Base-by-base conservation (phyloP, 2,329 filamentous ascomycete species). In the Chrysosporium keratinophilum region DNA sequence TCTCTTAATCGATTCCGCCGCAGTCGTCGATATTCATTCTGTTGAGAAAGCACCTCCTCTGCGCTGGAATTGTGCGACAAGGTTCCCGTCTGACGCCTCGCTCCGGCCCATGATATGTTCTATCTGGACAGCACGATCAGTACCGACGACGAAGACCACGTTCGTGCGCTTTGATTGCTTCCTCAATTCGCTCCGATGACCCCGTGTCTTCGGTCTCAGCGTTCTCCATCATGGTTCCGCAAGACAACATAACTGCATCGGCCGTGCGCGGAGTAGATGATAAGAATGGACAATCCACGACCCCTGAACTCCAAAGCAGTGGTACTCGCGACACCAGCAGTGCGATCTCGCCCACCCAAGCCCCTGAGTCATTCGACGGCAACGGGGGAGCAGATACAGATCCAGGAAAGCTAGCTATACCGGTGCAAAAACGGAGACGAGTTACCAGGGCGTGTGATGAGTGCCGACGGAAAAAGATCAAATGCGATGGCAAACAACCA, bases 391-490 rank as follows among this genome's bases (percentile, higher is more conserved):
- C 61, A 35, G 67, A 66, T 17, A 47, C 59, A 20, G 65, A 66
- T 51, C 56, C 60, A 19, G 54, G 59, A 44, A 68, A 67, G 55
- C 61, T 66, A 40, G 57, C 66, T 35, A 40, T 68, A 51, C 85
- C 84, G 12, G 76, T 86, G 56, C 86, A 89, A 65, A 90, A 91
- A 67, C 78, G 87, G 57, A 78, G 86, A 53, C 78, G 87, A 64
- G 87, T 91, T 43, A 90, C 86, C 17, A 78, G 87, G 62, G 87
- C 87, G 40, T 91, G 87, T 69, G 87, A 89, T 62, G 85, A 90
- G 68, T 91, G 87, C 66, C 79, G 87, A 54, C 79, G 86, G 61
- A 91, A 91, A 69, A 91, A 91, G 70, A 91, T 91, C 64, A 91
- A 90, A 67, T 91, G 86, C 62, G 86, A 90, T 67, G 87, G 86